Base-by-base conservation (phyloP, 2,329 filamentous ascomycete genomes). In the Ophiocordyceps unilateralis region DNA sequence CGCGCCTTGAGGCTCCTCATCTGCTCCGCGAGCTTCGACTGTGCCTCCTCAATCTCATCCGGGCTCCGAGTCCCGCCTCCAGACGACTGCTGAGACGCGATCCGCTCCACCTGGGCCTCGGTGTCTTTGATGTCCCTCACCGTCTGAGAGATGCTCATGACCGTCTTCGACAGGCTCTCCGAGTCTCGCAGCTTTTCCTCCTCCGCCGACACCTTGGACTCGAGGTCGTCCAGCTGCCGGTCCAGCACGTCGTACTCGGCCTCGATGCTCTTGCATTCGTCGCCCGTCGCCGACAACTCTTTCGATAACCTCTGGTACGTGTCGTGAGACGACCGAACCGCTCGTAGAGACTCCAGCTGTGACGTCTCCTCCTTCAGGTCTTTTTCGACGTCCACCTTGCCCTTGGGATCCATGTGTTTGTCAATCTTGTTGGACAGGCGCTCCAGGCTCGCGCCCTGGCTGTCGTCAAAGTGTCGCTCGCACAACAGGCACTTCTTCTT, bases 41-140 rank as follows among this genome's bases (percentile, higher is more conserved):
- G 75, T 40, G 87, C 75, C 43, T 83, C 78, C 51, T 91, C 83
- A 43, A 96, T 87, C 50, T 91, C 83, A 43, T 93, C 83, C 7
- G 86, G 72, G 24, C 83, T 83, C 47, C 84, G 76, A 14, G 75
- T 72, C 10, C 70, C 59, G 22, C 71, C 68, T 14, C 78, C 72
- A 45, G 79, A 74, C 53, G 81, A 77, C 55, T 95, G 83, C 50
- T 87, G 86, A 9, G 78, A 77, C 45, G 76, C 69, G 41, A 94
- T 73, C 43, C 83, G 77, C 44, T 81, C 69, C 41, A 95, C 81
- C 57, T 94, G 82, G 34, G 64, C 63, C 52, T 83, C 75, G 5
- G 84, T 77, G 32, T 79, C 78, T 40, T 68, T 67, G 46, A 89
- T 82, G 39, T 94, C 85, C 46, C 69, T 72, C 48, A 77, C 66